Evolutionary conservation across 441 rosid genomes (phyloP).

Genomic region (Erysimum cheiri): DNA sequence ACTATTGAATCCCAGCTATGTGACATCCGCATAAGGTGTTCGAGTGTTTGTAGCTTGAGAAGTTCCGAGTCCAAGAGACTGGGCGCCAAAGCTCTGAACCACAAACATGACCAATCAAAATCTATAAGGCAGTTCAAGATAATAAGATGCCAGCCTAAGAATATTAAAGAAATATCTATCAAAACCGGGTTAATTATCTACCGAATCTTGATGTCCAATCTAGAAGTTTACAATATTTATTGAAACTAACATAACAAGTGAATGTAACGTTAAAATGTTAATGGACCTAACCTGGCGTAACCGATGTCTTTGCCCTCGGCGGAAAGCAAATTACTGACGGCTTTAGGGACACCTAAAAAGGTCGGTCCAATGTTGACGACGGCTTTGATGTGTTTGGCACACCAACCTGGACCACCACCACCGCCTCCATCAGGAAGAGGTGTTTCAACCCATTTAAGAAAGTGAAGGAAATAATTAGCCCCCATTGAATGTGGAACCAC

Average conservation of each 20-base stretch:
- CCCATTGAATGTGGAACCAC: conserved; percentile 89
- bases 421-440: conserved; percentile 65
- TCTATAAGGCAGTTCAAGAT: neutral
- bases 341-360: conserved; percentile 72
- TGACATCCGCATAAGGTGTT: conserved; percentile 59
- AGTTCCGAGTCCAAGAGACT: conserved; percentile 57
- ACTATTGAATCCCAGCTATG: conserved; percentile 77
- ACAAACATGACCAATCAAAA: conserved; percentile 25
- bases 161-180: neutral
- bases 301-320: conserved; percentile 64
- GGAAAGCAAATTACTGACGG: conserved; percentile 56
- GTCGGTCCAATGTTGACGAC: conserved; percentile 70
- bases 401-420: conserved; percentile 69
- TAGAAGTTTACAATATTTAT: neutral
- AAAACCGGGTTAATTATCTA: neutral
- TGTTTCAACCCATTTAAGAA: conserved; percentile 78
- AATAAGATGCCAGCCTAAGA: neutral
- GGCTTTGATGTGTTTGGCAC: conserved; percentile 66
- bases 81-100: conserved; percentile 55
- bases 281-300: conserved; percentile 49
- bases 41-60: conserved; percentile 60
- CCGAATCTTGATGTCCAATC: neutral
- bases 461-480: conserved; percentile 71
- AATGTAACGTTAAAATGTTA: neutral
- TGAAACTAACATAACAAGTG: conserved; percentile 1